Evolutionary conservation across 257 asterid species (phyloP), one percentile per base, ranked within the genome.

Genomic region (Petrea volubilis): DNA sequence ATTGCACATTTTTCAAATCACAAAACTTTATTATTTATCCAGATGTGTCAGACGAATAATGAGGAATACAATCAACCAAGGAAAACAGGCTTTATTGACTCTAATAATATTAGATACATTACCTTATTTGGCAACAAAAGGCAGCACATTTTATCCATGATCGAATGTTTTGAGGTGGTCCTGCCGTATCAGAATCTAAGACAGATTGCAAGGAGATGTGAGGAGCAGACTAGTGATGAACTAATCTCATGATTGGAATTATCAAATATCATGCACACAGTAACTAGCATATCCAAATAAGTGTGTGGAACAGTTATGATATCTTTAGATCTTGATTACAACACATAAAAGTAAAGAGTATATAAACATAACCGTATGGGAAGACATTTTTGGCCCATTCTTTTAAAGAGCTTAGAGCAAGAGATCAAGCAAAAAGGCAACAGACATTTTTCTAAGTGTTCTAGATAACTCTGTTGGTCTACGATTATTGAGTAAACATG

Each of bases 101-200:
- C 44, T 3, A 49, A 33, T 50, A 59, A 44, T 21, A 40, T 60
- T 56, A 34, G 23, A 64, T 64, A 28, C 72, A 65, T 77, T 18
- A 92, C 98, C 99, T 95, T 76, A 62, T 70, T 81, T 77, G 83
- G 87, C 87, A 88, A 71, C 88, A 88, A 55, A 60, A 77, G 15
- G 85, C 59, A 36, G 63, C 83, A 51, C 20, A 85, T 53, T 83
- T 90, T 60, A 95, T 85, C 98, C 95, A 95, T 59, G 76, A 71
- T 63, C 83, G 86, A 68, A 95, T 85, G 79, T 92, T 95, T 78
- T 88, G 90, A 1, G 97, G 98, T 50, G 96, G 96, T 40, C 93
- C 97, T 56, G 83, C 77, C 31, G 77, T 51, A 36, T 50, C 76
- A 51, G 87, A 86, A 76, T 81, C 98, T 88, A 67, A 50, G 67